Conservation (phyloP, 768 basidiomycete genomes). For the Boletus insuetus region DNA sequence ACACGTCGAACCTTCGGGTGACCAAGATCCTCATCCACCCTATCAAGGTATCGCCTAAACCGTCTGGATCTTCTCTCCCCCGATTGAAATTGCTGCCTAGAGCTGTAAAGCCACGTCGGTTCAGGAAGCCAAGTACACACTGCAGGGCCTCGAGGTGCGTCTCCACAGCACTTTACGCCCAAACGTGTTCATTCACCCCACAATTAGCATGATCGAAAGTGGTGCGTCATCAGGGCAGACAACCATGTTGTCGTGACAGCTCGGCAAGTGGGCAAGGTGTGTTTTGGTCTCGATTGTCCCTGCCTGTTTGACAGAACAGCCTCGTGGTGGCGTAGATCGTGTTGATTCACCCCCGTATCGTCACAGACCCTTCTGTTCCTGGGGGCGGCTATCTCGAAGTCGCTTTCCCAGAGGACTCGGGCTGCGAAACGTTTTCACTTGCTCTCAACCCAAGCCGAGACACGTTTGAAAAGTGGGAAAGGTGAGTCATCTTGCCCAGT, state of each 20-base stretch:
- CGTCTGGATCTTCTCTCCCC: background rate
- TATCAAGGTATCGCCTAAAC: conserved; percentile 47
- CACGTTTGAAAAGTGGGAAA: conserved; percentile 49
- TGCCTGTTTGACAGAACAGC: background rate
- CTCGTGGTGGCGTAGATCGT: conserved; percentile 50
- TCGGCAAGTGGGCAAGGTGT: conserved; percentile 58
- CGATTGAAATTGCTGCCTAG: conserved; percentile 34
- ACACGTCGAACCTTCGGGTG: conserved; percentile 39
- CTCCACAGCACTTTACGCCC: background rate
- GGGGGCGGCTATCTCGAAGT: conserved; percentile 52
- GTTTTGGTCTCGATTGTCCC: background rate
- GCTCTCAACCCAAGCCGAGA: conserved; percentile 56
- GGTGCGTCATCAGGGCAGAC: conserved; percentile 62
- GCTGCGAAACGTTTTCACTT: conserved; percentile 54
- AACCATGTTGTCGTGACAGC: conserved; percentile 62
- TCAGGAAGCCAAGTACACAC: conserved; percentile 50
- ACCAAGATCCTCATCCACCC: conserved; percentile 64
- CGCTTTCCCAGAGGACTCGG: conserved; percentile 58
- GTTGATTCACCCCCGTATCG: conserved; percentile 57
- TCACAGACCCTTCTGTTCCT: conserved; percentile 42
- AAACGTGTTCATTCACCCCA: background rate
- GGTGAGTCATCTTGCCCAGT: conserved; percentile 38
- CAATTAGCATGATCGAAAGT: conserved; percentile 65
- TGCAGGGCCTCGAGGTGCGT: conserved; percentile 63
- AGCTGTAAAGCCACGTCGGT: conserved; percentile 72